Percentiles rank a stretch among this genome's conserved stretches.
phyloP scores from a whole-genome alignment of 768 basidiomycete genomes.

The Xerocomellus dryophilus region DNA sequence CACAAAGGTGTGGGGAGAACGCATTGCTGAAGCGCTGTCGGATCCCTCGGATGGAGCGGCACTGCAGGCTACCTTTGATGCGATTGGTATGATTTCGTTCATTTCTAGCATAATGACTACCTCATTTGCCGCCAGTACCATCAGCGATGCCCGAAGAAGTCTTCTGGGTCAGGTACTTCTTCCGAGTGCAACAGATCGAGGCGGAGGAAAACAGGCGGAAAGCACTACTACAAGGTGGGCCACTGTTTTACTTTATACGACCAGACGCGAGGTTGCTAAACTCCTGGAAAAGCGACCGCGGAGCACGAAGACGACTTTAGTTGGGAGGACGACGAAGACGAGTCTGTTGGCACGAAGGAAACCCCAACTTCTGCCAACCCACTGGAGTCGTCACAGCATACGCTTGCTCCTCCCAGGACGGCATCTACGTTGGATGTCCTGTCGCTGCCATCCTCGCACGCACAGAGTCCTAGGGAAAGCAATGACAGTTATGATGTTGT shows the following conservation, averaged over 20 bases:
- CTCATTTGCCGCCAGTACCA: conserved; percentile 54
- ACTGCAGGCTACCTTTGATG: conserved; percentile 51
- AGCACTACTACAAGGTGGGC: conserved; percentile 66
- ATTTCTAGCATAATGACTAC: not conserved
- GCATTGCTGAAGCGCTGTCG: conserved; percentile 46
- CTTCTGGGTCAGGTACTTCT: conserved; percentile 92
- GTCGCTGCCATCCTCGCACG: conserved; percentile 33
- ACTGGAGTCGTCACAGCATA: conserved; percentile 24
- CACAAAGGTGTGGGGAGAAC: conserved; percentile 51
- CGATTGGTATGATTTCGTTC: conserved; percentile 50
- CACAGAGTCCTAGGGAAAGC: conserved; percentile 48
- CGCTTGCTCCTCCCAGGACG: conserved; percentile 23
- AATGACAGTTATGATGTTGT: conserved; percentile 72
- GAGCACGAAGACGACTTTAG: conserved; percentile 85
- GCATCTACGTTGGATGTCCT: conserved; percentile 17
- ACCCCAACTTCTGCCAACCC: conserved; percentile 1
- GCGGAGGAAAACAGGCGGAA: conserved; percentile 77
- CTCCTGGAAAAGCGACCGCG: conserved; percentile 42
- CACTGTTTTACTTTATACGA: not conserved
- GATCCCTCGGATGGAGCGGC: conserved; percentile 51
- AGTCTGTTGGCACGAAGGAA: conserved; percentile 29
- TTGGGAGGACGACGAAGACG: conserved; percentile 94
- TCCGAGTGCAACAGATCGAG: conserved; percentile 78
- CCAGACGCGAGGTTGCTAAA: conserved; percentile 3
- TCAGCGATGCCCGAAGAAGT: conserved; percentile 54